Evolutionary conservation across 1,284 basidiomycete species (phyloP).

Genomic region (Microbotryum saponariae): DNA sequence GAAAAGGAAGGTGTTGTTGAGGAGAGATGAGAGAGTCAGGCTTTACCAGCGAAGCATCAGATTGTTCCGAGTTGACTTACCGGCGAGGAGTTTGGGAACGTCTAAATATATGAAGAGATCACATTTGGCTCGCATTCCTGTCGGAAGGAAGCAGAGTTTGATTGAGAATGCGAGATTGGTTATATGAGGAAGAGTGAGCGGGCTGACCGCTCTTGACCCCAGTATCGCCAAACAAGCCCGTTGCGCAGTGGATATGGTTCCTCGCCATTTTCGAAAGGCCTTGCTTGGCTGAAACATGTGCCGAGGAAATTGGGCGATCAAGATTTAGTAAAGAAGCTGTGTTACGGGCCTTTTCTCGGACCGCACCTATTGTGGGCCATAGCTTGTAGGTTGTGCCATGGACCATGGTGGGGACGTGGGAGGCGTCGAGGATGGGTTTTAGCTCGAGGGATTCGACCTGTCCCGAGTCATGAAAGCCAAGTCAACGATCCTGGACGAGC

Average conservation of each 20-base stretch:
- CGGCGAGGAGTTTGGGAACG: conserved; percentile 56
- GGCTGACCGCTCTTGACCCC: conserved; percentile 64
- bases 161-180: background rate
- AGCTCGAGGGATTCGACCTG: conserved; percentile 63
- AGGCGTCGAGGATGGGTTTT: conserved; percentile 52
- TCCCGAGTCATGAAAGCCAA: background rate
- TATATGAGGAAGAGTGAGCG: background rate
- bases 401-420: conserved; percentile 64
- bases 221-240: conserved; percentile 50
- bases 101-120: conserved; percentile 69
- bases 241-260: conserved; percentile 82
- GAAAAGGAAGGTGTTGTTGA: background rate
- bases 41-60: background rate
- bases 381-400: conserved; percentile 64
- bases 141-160: background rate
- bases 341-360: background rate
- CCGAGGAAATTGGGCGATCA: background rate
- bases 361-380: conserved; percentile 66
- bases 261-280: conserved; percentile 77
- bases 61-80: conserved; percentile 9
- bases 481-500: background rate
- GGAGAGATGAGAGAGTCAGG: background rate
- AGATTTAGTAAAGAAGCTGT: background rate
- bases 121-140: conserved; percentile 69
- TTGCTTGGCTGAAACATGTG: conserved; percentile 47